These are phyloP conservation scores for Lomentospora prolificans DNA, from an alignment of 2,329 filamentous ascomycete genomes.

Conservation along the genomic window DNA sequence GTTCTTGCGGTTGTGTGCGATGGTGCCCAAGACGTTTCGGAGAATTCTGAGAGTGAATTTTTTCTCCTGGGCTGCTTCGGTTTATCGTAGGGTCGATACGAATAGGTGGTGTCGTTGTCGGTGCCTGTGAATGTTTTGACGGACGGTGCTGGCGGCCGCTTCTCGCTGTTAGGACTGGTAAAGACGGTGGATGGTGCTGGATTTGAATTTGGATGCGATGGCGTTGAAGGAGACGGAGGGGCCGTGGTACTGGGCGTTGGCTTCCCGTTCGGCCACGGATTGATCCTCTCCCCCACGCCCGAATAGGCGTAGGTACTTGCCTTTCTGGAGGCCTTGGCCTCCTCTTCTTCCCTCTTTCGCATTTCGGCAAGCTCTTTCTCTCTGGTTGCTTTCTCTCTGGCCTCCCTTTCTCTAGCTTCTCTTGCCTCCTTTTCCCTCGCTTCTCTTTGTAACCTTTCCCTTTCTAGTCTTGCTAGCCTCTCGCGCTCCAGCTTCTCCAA, in stretches of 20 bases:
- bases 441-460: constrained; percentile 13
- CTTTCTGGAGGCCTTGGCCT: constrained; percentile 19
- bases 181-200: constrained; percentile 16
- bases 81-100: constrained; percentile 69
- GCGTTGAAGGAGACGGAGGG: constrained; percentile 20
- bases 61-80: constrained; percentile 49
- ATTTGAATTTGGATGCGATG: constrained; percentile 10
- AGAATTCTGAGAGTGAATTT: constrained; percentile 47
- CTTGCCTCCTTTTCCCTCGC: constrained; percentile 18
- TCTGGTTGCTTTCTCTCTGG: constrained; percentile 15
- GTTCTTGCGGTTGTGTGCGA: constrained; percentile 78
- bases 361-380: constrained; percentile 14
- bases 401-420: background rate
- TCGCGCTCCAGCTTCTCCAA: constrained; percentile 6
- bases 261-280: constrained; percentile 57
- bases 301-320: constrained; percentile 48
- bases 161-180: constrained; percentile 15
- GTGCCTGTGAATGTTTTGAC: constrained; percentile 50
- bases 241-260: constrained; percentile 25
- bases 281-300: constrained; percentile 58
- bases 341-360: constrained; percentile 16
- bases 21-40: constrained; percentile 77
- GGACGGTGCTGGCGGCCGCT: constrained; percentile 32
- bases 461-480: constrained; percentile 11
- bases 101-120: constrained; percentile 55